Conservation (phyloP, 352 stramenopile genomes). For the Pythium apleroticum region DNA sequence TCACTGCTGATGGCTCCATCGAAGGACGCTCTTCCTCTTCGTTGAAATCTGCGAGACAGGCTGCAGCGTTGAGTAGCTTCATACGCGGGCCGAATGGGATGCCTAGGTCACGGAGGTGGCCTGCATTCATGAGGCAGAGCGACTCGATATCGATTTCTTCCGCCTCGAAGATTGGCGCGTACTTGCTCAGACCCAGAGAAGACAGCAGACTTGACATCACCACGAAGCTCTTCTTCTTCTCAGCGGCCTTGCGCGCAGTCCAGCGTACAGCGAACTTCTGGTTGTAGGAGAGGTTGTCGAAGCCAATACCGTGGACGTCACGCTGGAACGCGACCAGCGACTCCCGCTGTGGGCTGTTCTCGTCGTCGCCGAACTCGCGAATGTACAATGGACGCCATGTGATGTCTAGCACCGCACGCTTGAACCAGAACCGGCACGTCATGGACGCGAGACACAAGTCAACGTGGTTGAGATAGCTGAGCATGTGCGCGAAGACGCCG, state of each 20-base stretch:
- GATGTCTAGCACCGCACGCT: slow-evolving; percentile 80
- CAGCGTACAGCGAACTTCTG: slow-evolving; percentile 85
- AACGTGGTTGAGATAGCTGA: slow-evolving; percentile 86
- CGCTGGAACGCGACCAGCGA: slow-evolving; percentile 87
- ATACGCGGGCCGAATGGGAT: slow-evolving; percentile 84
- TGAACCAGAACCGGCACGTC: slow-evolving; percentile 87
- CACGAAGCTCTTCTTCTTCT: slow-evolving; percentile 89
- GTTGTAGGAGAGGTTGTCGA: slow-evolving; percentile 84
- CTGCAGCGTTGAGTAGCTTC: slow-evolving; percentile 83
- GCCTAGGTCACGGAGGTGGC: slow-evolving; percentile 76
- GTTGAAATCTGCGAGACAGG: slow-evolving; percentile 81
- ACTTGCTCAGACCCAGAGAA: slow-evolving; percentile 82
- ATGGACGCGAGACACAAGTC: slow-evolving; percentile 83
- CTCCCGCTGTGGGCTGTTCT: slow-evolving; percentile 73
- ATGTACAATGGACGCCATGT: slow-evolving; percentile 86
- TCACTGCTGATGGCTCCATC: slow-evolving; percentile 61
- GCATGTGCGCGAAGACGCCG: slow-evolving; percentile 85
- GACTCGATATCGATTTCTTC: slow-evolving; percentile 90
- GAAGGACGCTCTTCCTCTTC: slow-evolving; percentile 75
- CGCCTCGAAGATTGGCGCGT: slow-evolving; percentile 82
- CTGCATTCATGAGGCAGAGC: slow-evolving; percentile 85
- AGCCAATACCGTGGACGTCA: slow-evolving; percentile 82
- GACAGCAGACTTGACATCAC: slow-evolving; percentile 82
- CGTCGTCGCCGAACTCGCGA: slow-evolving; percentile 79
- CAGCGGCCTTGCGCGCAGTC: slow-evolving; percentile 74